Evolutionary conservation across 2,329 filamentous ascomycete genomes (phyloP).

Genomic region (Arthrobotrys entomopaga): DNA sequence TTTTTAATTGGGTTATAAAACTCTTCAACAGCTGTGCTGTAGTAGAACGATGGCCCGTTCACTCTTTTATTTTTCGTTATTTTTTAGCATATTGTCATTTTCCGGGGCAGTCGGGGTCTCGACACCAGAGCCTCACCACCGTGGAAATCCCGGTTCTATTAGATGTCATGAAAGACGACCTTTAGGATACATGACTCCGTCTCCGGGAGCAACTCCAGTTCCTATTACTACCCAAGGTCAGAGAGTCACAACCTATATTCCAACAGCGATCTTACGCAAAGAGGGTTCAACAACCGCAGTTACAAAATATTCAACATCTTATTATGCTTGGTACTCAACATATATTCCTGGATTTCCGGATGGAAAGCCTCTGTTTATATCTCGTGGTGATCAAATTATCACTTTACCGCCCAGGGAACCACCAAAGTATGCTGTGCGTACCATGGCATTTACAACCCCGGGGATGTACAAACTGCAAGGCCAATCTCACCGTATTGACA

Average conservation of each 20-base stretch:
- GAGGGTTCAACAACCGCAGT: not conserved
- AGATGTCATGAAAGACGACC: slow-evolving; percentile 7
- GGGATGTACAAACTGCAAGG: slow-evolving; percentile 5
- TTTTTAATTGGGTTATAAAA: not conserved
- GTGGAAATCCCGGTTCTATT: not conserved
- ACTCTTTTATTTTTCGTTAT: slow-evolving; percentile 25
- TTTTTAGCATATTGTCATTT: slow-evolving; percentile 28
- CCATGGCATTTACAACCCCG: slow-evolving; percentile 17
- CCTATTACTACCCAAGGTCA: slow-evolving; percentile 42
- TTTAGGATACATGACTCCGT: slow-evolving; percentile 35
- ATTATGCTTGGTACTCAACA: slow-evolving; percentile 50
- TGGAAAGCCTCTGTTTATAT: slow-evolving; percentile 29
- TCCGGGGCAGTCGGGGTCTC: slow-evolving; percentile 1
- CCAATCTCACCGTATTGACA: slow-evolving; percentile 19
- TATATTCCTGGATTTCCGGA: slow-evolving; percentile 22
- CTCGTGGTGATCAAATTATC: slow-evolving; percentile 32
- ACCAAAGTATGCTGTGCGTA: slow-evolving; percentile 26
- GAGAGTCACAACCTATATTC: slow-evolving; percentile 37
- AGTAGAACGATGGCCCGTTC: slow-evolving; percentile 31
- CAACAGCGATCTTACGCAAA: slow-evolving; percentile 2
- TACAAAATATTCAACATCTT: slow-evolving; percentile 32
- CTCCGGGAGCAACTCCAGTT: slow-evolving; percentile 24
- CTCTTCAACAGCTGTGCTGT: slow-evolving; percentile 38
- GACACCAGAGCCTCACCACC: slow-evolving; percentile 1
- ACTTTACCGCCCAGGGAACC: slow-evolving; percentile 18